Percentiles rank a stretch among this genome's conserved stretches.
phyloP scores from a whole-genome alignment of 345 rosid genomes.

The Dovyalis caffra region DNA sequence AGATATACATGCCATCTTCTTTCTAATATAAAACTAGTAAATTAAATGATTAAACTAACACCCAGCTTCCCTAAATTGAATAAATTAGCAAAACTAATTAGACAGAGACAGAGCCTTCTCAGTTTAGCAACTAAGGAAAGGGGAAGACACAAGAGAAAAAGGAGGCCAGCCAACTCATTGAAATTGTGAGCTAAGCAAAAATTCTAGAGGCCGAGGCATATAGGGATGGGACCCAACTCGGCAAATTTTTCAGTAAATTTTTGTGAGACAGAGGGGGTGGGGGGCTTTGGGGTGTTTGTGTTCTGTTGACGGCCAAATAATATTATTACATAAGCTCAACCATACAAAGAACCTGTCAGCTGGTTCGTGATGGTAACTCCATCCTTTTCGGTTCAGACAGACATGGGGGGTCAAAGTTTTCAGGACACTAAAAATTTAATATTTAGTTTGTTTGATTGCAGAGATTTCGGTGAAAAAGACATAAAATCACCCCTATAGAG shows the following conservation, averaged over 20 bases:
- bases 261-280: too few relatives aligned
- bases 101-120: too few relatives aligned
- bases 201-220: slow-evolving; percentile 1
- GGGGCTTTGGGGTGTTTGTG: neutral
- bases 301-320: neutral
- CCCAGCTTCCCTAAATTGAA: neutral
- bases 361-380: slow-evolving; percentile 20
- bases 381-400: slow-evolving; percentile 26
- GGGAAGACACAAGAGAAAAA: slow-evolving; percentile 9
- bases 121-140: neutral
- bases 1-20: too few relatives aligned
- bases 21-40: too few relatives aligned
- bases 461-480: slow-evolving; percentile 56
- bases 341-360: slow-evolving; percentile 21
- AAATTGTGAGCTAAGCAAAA: slow-evolving; percentile 19
- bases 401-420: slow-evolving; percentile 40
- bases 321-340: neutral
- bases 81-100: too few relatives aligned
- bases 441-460: slow-evolving; percentile 22
- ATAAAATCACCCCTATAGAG: slow-evolving; percentile 16
- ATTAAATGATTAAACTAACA: too few relatives aligned
- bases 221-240: slow-evolving; percentile 31
- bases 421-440: slow-evolving; percentile 13
- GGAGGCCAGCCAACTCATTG: slow-evolving; percentile 19
- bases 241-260: slow-evolving; percentile 17